Conservation (phyloP, 2,329 filamentous ascomycete species). For the Berkeleyomyces basicola region DNA sequence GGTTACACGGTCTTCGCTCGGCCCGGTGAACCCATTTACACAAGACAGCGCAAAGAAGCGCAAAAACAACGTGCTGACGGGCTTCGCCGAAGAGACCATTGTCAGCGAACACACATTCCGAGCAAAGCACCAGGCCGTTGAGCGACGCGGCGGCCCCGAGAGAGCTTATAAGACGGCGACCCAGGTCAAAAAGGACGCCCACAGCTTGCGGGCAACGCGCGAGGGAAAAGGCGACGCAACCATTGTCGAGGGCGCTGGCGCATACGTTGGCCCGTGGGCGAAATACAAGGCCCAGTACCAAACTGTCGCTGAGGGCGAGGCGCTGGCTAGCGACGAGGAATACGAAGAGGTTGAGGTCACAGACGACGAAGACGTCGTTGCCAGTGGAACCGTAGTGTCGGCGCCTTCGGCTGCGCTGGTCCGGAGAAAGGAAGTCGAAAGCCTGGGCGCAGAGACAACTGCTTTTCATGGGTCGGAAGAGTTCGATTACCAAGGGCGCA, state of each 20-base stretch:
- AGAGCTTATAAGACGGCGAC: slow-evolving; percentile 37
- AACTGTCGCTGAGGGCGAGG: slow-evolving; percentile 56
- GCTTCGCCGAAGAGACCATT: slow-evolving; percentile 71
- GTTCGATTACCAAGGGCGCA: slow-evolving; percentile 86
- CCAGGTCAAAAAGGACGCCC: slow-evolving; percentile 54
- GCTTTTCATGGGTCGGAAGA: slow-evolving; percentile 71
- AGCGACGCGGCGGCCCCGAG: slow-evolving; percentile 44
- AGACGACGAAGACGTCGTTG: slow-evolving; percentile 51
- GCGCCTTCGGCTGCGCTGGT: slow-evolving; percentile 38
- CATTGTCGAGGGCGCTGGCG: slow-evolving; percentile 69
- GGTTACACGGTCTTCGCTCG: slow-evolving; percentile 46
- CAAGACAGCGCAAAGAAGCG: slow-evolving; percentile 45
- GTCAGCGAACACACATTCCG: slow-evolving; percentile 86
- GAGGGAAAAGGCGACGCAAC: slow-evolving; percentile 74
- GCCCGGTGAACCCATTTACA: slow-evolving; percentile 62
- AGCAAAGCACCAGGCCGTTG: slow-evolving; percentile 68
- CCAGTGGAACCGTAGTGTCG: slow-evolving; percentile 43
- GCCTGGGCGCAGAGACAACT: slow-evolving; percentile 57
- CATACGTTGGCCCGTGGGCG: slow-evolving; percentile 93
- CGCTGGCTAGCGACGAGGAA: slow-evolving; percentile 62
- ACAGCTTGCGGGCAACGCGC: slow-evolving; percentile 51
- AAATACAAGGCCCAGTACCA: slow-evolving; percentile 58
- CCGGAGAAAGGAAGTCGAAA: slow-evolving; percentile 40
- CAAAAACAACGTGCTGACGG: slow-evolving; percentile 62
- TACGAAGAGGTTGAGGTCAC: slow-evolving; percentile 63